Percentiles rank a stretch among this genome's conserved stretches.
phyloP scores from a whole-genome alignment of 352 stramenopile species.

The Phytophthora cactorum region DNA sequence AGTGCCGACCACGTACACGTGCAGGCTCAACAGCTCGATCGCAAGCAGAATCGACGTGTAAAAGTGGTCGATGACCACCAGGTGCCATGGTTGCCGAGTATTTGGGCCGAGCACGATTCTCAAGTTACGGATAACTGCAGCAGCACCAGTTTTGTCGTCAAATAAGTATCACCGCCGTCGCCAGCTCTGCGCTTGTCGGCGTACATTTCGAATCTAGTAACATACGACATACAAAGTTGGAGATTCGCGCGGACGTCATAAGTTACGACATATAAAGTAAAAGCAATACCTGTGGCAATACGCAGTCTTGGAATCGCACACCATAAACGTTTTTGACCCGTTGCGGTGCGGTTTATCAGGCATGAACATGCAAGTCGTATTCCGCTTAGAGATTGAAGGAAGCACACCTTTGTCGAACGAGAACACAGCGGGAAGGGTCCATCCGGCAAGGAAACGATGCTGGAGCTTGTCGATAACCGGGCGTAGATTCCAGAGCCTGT shows the following conservation, averaged over 20 bases:
- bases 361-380: not conserved
- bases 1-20: not conserved
- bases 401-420: not conserved
- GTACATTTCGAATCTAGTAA: not conserved
- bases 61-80: not conserved
- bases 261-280: not conserved
- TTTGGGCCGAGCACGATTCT: not conserved
- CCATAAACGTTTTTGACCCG: too few relatives aligned
- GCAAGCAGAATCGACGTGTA: not conserved
- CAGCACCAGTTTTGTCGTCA: not conserved
- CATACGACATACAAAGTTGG: not conserved
- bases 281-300: not conserved
- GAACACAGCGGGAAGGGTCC: not conserved
- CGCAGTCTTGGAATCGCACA: not conserved
- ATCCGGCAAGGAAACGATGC: not conserved
- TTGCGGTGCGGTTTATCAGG: not conserved
- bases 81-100: not conserved
- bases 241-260: not conserved
- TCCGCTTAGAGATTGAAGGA: not conserved
- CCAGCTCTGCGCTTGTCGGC: not conserved
- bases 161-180: not conserved
- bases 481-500: not conserved
- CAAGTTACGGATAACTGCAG: not conserved
- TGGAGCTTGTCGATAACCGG: not conserved
- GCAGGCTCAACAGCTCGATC: not conserved